Evolutionary conservation across 441 rosid species (phyloP).

Genomic region (Mallotus repandus): DNA sequence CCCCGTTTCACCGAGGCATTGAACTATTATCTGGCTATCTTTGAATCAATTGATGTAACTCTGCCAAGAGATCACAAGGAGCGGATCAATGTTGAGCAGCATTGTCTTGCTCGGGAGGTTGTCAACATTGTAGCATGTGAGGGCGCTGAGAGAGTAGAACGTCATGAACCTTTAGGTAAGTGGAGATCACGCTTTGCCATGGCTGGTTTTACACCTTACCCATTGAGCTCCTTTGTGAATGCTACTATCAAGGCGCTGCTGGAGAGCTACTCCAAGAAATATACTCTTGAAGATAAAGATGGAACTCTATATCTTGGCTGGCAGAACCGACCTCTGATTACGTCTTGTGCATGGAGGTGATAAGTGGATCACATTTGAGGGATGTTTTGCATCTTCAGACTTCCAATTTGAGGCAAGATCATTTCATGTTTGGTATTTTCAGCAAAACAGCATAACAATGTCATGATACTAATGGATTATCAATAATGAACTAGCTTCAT

Average conservation of each 20-base stretch:
- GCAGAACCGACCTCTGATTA: constrained; percentile 64
- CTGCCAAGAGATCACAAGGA: constrained; percentile 83
- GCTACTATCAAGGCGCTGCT: constrained; percentile 66
- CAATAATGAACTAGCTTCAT: constrained; percentile 5
- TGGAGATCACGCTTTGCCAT: constrained; percentile 79
- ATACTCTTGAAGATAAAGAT: constrained; percentile 75
- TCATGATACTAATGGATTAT: background rate
- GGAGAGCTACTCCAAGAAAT: constrained; percentile 56
- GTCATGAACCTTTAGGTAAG: constrained; percentile 79
- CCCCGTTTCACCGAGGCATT: constrained; percentile 68
- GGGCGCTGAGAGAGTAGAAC: constrained; percentile 87
- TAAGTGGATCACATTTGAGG: background rate
- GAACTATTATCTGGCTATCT: constrained; percentile 65
- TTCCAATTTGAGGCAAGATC: constrained; percentile 11
- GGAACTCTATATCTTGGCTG: constrained; percentile 84
- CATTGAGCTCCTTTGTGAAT: constrained; percentile 68
- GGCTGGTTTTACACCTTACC: constrained; percentile 83
- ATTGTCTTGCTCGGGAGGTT: constrained; percentile 88
- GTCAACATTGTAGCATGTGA: constrained; percentile 93
- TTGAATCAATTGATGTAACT: constrained; percentile 72
- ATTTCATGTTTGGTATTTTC: constrained; percentile 17
- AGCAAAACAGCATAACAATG: constrained; percentile 10
- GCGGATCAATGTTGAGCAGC: constrained; percentile 86
- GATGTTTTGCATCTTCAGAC: background rate
- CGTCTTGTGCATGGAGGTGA: constrained; percentile 90